Conservation (phyloP, 345 rosid species). For the Luvunga scandens region DNA sequence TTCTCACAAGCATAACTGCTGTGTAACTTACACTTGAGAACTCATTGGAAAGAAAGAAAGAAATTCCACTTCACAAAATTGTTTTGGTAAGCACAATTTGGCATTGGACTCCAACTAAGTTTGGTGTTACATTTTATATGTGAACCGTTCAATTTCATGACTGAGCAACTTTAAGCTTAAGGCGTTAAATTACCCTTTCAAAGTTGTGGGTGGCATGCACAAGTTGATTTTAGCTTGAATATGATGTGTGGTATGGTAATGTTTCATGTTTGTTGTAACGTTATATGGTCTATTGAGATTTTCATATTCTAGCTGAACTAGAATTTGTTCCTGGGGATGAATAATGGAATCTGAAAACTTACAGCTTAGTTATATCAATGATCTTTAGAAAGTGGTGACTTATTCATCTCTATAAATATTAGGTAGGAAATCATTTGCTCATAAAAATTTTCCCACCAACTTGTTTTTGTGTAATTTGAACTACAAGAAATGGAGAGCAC, state of each 20-base stretch:
- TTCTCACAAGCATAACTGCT: background rate
- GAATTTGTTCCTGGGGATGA: background rate
- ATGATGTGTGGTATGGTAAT: background rate
- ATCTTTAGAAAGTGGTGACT: too few relatives aligned
- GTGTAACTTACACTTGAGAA: background rate
- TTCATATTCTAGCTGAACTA: background rate
- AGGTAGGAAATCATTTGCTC: too few relatives aligned
- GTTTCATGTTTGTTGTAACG: background rate
- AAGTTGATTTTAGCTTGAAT: background rate
- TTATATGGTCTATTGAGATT: background rate
- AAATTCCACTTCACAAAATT: background rate
- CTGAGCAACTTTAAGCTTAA: background rate
- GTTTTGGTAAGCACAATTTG: background rate
- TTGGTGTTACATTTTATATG: background rate
- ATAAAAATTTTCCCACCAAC: too few relatives aligned
- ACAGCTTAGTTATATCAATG: too few relatives aligned
- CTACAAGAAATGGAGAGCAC: too few relatives aligned
- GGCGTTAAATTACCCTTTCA: too few relatives aligned
- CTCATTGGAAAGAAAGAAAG: background rate
- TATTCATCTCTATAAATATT: too few relatives aligned
- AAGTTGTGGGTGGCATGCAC: too few relatives aligned
- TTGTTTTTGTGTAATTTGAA: too few relatives aligned
- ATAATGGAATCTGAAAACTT: too few relatives aligned
- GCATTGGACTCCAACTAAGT: background rate
- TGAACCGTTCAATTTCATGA: background rate